These are phyloP conservation scores for Kwoniella dendrophila DNA, from an alignment of 768 basidiomycete genomes.

Conservation along the genomic window DNA sequence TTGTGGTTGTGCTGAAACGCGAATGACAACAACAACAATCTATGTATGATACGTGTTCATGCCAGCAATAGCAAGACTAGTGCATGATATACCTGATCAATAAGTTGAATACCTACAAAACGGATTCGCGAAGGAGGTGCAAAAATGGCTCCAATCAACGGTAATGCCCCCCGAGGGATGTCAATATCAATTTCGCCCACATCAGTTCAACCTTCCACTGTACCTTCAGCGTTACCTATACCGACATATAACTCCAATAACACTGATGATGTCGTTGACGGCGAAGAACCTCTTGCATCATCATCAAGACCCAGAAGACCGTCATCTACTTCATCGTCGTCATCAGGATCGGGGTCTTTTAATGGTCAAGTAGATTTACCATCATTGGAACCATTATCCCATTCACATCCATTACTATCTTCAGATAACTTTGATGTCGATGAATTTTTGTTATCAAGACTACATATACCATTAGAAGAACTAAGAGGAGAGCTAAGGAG, in stretches of 20 bases:
- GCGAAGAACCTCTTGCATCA: background rate
- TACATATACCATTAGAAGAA: conserved; percentile 82
- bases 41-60: too few species aligned
- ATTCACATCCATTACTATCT: conserved; percentile 72
- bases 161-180: conserved; percentile 4
- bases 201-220: conserved; percentile 1
- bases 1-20: background rate
- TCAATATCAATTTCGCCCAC: conserved; percentile 9
- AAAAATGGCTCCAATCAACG: conserved; percentile 3
- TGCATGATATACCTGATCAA: too few species aligned
- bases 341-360: conserved; percentile 17
- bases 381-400: conserved; percentile 68
- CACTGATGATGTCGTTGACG: too few species aligned
- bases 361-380: conserved; percentile 49
- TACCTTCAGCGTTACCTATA: background rate
- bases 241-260: too few species aligned
- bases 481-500: conserved; percentile 82
- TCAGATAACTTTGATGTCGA: conserved; percentile 78
- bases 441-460: conserved; percentile 80
- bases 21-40: too few species aligned
- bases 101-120: too few species aligned
- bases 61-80: too few species aligned
- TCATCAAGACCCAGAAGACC: background rate
- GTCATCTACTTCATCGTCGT: conserved; percentile 1
- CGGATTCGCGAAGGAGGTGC: too few species aligned